These are phyloP conservation scores for Avicennia marina DNA, from an alignment of 257 asterid species.

Conservation along the genomic window DNA sequence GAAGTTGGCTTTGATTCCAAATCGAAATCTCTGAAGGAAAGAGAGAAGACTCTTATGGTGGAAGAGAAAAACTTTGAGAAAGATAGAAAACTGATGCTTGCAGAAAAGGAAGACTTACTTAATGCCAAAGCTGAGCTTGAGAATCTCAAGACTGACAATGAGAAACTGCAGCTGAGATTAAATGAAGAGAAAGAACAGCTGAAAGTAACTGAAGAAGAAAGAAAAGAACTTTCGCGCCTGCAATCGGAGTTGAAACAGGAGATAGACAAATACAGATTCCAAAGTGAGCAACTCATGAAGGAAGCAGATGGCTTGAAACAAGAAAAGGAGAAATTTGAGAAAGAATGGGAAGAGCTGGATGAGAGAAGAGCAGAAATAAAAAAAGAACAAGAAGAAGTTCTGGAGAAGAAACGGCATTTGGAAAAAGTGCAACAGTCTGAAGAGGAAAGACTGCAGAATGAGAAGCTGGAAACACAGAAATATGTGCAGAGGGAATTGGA, in stretches of 20 bases:
- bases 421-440: slow-evolving; percentile 56
- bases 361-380: slow-evolving; percentile 53
- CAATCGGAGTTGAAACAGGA: slow-evolving; percentile 82
- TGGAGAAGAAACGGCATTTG: slow-evolving; percentile 42
- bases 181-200: slow-evolving; percentile 64
- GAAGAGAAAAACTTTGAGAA: slow-evolving; percentile 66
- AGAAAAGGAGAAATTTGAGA: slow-evolving; percentile 85
- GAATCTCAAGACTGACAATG: slow-evolving; percentile 51
- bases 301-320: slow-evolving; percentile 77
- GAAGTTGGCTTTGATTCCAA: slow-evolving; percentile 64
- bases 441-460: slow-evolving; percentile 64
- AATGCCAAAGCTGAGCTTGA: slow-evolving; percentile 60
- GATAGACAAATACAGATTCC: slow-evolving; percentile 69
- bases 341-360: slow-evolving; percentile 95
- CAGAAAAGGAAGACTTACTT: slow-evolving; percentile 61
- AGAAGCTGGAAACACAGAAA: slow-evolving; percentile 66
- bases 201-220: slow-evolving; percentile 80
- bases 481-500: slow-evolving; percentile 68
- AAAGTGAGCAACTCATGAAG: slow-evolving; percentile 57
- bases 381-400: slow-evolving; percentile 58
- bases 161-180: slow-evolving; percentile 48
- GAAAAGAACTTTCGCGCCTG: slow-evolving; percentile 60
- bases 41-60: slow-evolving; percentile 60
- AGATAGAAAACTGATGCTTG: slow-evolving; percentile 48
- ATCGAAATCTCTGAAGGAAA: slow-evolving; percentile 64